Conservation (phyloP, 371 early-diverging fungal species). For the Sanchytrium tribonematis region DNA sequence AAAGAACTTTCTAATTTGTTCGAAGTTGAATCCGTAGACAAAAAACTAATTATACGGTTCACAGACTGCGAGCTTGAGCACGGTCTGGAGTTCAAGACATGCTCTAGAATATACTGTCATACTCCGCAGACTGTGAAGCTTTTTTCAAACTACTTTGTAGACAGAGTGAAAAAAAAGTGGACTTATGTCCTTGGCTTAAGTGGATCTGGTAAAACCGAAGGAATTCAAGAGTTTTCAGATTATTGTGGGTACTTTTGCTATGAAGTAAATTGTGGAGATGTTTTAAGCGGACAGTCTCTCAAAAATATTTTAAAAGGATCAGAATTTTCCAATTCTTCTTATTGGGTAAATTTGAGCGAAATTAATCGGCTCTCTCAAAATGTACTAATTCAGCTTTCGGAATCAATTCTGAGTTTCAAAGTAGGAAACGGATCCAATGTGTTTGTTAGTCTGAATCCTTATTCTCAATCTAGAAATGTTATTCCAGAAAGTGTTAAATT, state of each 20-base stretch:
- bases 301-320: background rate
- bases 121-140: background rate
- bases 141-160: background rate
- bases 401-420: constrained; percentile 1
- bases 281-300: background rate
- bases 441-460: background rate
- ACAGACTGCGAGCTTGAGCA: no score
- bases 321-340: background rate
- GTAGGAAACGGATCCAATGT: background rate
- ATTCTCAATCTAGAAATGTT: background rate
- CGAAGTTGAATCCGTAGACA: background rate
- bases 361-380: background rate
- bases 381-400: background rate
- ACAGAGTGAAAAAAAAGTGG: background rate
- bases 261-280: background rate
- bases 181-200: background rate
- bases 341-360: background rate
- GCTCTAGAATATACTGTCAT: background rate
- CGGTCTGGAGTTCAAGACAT: background rate
- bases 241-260: background rate
- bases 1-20: background rate
- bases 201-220: background rate
- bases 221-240: background rate
- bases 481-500: background rate
- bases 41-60: background rate